Base-by-base conservation (phyloP, 2,329 filamentous ascomycete genomes). In the Dissoconium aciculare region DNA sequence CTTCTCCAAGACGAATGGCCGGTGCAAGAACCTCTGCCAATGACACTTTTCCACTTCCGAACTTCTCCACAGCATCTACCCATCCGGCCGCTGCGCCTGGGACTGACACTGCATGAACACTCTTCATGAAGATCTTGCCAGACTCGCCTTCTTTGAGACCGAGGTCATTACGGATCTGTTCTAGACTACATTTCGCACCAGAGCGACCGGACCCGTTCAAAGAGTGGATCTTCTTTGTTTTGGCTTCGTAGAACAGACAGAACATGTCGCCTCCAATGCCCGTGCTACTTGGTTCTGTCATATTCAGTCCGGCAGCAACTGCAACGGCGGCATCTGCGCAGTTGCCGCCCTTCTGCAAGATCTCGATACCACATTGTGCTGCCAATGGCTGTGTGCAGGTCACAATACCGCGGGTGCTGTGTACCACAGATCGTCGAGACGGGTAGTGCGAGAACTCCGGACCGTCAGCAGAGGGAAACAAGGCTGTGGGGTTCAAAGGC, bases 231-330 rank as follows among this genome's bases (percentile, higher is more conserved):
- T 79, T 78, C 50, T 79, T 78, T 0, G 76, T 81, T 44, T 77
- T 70, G 25, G 83, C 82, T 51, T 91, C 71, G 62, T 87, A 95
- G 64, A 73, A 94, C 19, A 95, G 71, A 55, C 85, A 85, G 60
- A 95, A 98, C 74, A 93, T 84, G 58, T 98, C 89, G 39, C 89
- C 89, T 34, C 89, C 89, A 37, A 98, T 94, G 24, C 89, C 89
- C 1, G 89, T 95, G 4, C 80, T 89, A 36, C 75, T 74, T 5
- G 89, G 89, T 52, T 98, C 89, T 0, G 87, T 93, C 51, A 95
- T 71, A 57, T 94, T 95, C 34, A 98, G 65, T 4, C 75, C 84
- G 17, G 89, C 89, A 26, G 89, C 87, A 38, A 92, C 82, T 26
- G 89, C 89, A 3, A 95, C 82, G 5, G 89, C 87, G n/a, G 89